Evolutionary conservation across 805 yeast species (phyloP).

Genomic region (Suhomyces sp.): DNA sequence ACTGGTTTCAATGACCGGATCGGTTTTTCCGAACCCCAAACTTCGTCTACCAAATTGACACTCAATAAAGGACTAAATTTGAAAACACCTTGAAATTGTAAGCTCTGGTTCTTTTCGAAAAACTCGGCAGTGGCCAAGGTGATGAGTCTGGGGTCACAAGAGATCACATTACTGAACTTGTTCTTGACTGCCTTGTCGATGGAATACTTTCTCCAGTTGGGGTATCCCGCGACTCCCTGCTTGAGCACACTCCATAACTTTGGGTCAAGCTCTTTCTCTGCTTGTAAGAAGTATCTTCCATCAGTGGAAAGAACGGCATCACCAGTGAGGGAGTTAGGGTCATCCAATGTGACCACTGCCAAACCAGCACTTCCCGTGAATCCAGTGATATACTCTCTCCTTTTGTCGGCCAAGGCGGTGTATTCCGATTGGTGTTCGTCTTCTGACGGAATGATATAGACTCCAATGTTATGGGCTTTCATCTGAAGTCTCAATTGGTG

Average conservation of each 20-base stretch:
- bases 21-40: slow-evolving; percentile 41
- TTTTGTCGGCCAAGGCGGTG: slow-evolving; percentile 75
- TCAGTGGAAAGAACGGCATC: slow-evolving; percentile 87
- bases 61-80: slow-evolving; percentile 30
- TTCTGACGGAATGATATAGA: slow-evolving; percentile 80
- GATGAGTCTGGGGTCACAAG: slow-evolving; percentile 81
- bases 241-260: slow-evolving; percentile 74
- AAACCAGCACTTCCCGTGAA: slow-evolving; percentile 94
- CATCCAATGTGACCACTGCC: slow-evolving; percentile 68
- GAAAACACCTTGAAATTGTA: slow-evolving; percentile 20
- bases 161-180: slow-evolving; percentile 53
- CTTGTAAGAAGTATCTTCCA: slow-evolving; percentile 93
- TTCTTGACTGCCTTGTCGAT: slow-evolving; percentile 55
- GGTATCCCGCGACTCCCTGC: slow-evolving; percentile 70
- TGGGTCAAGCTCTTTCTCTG: slow-evolving; percentile 73
- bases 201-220: slow-evolving; percentile 78
- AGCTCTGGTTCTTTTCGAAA: slow-evolving; percentile 28
- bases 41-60: slow-evolving; percentile 35
- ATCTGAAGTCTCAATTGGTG: slow-evolving; percentile 60
- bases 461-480: slow-evolving; percentile 61
- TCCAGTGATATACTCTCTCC: slow-evolving; percentile 80
- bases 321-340: slow-evolving; percentile 48
- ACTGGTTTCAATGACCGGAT: slow-evolving; percentile 32
- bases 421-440: slow-evolving; percentile 95
- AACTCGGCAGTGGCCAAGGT: slow-evolving; percentile 47